Evolutionary conservation across 2,329 filamentous ascomycete species (phyloP).

Genomic region (Fusarium sp.): DNA sequence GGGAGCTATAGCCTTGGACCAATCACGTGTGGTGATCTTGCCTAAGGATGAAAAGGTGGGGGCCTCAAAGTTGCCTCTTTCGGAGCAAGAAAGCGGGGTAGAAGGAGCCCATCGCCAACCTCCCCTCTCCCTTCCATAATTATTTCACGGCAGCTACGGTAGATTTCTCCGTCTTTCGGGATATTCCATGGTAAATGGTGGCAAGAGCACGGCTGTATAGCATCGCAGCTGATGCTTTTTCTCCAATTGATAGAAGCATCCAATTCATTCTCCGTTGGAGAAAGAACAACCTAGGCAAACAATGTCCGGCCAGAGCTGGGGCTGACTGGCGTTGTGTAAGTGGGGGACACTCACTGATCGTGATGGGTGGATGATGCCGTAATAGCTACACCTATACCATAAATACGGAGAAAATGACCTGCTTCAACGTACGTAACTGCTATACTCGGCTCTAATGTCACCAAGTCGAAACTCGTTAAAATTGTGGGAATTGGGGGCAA

Average conservation of each 20-base stretch:
- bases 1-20: constrained; percentile 11
- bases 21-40: constrained; percentile 16
- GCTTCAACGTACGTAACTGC: constrained; percentile 5
- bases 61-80: constrained; percentile 27
- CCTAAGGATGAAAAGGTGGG: constrained; percentile 25
- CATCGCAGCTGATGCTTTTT: neutral
- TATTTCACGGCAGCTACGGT: constrained; percentile 34
- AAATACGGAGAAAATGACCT: neutral
- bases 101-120: constrained; percentile 7
- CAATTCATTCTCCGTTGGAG: constrained; percentile 14
- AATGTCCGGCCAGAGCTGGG: constrained; percentile 22
- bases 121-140: constrained; percentile 5
- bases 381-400: constrained; percentile 14
- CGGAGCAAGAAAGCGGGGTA: constrained; percentile 34
- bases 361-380: constrained; percentile 30
- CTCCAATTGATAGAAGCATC: constrained; percentile 22
- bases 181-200: neutral
- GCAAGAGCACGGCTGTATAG: neutral
- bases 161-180: constrained; percentile 23
- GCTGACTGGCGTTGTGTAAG: constrained; percentile 24
- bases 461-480: too few relatives aligned
- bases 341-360: constrained; percentile 24
- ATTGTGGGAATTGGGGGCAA: constrained; percentile 8
- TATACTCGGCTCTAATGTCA: too few relatives aligned
- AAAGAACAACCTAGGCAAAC: constrained; percentile 21